Evolutionary conservation across 2,329 filamentous ascomycete genomes (phyloP).

Genomic region (Coniochaeta sp.): DNA sequence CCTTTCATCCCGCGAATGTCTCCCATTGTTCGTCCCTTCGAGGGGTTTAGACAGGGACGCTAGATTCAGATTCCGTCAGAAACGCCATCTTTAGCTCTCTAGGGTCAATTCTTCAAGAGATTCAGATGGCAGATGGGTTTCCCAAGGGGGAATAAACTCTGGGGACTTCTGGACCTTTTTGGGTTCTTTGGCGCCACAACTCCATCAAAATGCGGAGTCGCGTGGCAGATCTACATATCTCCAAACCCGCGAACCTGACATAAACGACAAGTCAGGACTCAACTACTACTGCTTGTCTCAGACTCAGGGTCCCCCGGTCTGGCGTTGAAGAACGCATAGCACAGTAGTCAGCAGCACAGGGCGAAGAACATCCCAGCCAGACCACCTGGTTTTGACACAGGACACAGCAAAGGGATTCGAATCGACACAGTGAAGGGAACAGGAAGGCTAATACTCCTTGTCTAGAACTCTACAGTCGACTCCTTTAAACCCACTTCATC

Average conservation of each 20-base stretch:
- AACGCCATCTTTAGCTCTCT: background rate
- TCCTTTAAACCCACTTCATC: conserved; percentile 37
- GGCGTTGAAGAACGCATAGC: conserved; percentile 2
- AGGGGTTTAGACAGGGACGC: background rate
- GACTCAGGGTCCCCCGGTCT: conserved; percentile 1
- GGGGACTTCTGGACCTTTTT: no score
- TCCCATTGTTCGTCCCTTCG: background rate
- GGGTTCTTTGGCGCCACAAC: no score
- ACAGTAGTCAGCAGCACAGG: no score
- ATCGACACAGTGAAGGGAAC: background rate
- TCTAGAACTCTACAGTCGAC: conserved; percentile 37
- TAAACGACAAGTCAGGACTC: conserved; percentile 1
- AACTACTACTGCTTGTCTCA: no score
- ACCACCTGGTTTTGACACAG: background rate
- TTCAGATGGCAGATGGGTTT: no score
- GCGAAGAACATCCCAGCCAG: background rate
- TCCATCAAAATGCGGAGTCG: conserved; percentile 1
- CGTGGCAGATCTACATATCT: background rate
- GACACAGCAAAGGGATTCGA: background rate
- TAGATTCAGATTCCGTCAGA: background rate
- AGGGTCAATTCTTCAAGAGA: background rate
- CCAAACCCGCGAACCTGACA: background rate
- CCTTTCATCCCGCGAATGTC: background rate
- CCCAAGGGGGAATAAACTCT: background rate
- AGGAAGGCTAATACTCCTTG: conserved; percentile 12